Evolutionary conservation across 1,139 yeast species (phyloP).

Genomic region (Arxiozyma slooffiae): DNA sequence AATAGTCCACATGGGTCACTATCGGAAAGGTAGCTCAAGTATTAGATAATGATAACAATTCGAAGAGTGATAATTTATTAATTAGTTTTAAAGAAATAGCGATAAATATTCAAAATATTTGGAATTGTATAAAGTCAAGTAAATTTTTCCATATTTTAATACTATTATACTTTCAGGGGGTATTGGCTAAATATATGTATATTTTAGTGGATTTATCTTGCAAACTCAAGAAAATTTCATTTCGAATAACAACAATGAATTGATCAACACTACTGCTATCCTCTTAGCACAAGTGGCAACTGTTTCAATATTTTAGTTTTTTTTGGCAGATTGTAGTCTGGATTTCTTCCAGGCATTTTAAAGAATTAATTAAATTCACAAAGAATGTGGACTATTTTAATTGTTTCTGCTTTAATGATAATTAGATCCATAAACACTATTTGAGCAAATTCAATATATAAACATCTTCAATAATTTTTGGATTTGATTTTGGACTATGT

Average conservation of each 20-base stretch:
- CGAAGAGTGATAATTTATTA: neutral
- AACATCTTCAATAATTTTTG: constrained; percentile 51
- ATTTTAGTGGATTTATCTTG: constrained; percentile 62
- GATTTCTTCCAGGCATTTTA: constrained; percentile 55
- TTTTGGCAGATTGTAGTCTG: constrained; percentile 57
- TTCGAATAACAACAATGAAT: constrained; percentile 15
- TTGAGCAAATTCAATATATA: constrained; percentile 29
- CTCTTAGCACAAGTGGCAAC: constrained; percentile 69
- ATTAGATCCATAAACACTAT: constrained; percentile 37
- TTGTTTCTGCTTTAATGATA: constrained; percentile 41
- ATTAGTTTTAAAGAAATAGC: neutral
- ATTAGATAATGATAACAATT: neutral
- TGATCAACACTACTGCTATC: constrained; percentile 31
- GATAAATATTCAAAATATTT: constrained; percentile 1
- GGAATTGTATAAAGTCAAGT: constrained; percentile 14
- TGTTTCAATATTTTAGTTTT: constrained; percentile 59
- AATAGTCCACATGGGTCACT: neutral
- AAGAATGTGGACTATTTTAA: constrained; percentile 57
- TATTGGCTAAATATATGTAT: constrained; percentile 70
- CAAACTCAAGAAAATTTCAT: constrained; percentile 40
- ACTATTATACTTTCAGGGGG: constrained; percentile 59
- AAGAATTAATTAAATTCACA: constrained; percentile 44
- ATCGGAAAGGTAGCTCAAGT: neutral
- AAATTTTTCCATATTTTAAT: constrained; percentile 41
- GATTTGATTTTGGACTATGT: constrained; percentile 74